Percentiles rank a stretch among this genome's conserved stretches.
phyloP scores from a whole-genome alignment of 768 basidiomycete species.

The Cystoderma amianthinum region DNA sequence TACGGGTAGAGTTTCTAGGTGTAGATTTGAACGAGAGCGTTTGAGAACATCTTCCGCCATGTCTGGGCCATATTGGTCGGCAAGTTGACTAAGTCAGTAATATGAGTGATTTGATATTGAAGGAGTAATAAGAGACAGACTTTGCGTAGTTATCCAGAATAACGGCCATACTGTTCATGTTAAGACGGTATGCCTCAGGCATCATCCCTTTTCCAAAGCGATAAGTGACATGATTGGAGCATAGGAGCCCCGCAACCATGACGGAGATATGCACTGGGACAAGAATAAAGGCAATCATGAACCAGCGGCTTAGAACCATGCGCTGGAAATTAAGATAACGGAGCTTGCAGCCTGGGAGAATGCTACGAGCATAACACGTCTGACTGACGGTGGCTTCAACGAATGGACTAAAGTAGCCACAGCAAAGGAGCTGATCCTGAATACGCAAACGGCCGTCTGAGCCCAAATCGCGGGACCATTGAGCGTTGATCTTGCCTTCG shows the following conservation, averaged over 20 bases:
- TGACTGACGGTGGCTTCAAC: constrained; percentile 71
- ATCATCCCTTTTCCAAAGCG: constrained; percentile 86
- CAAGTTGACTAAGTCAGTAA: constrained; percentile 47
- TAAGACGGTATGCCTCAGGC: constrained; percentile 76
- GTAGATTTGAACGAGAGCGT: constrained; percentile 49
- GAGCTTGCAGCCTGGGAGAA: constrained; percentile 70
- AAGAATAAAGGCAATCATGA: constrained; percentile 51
- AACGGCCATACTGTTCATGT: constrained; percentile 67
- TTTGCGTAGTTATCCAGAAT: constrained; percentile 83
- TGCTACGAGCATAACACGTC: constrained; percentile 65
- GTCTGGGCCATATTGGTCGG: constrained; percentile 64
- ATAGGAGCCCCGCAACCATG: constrained; percentile 60
- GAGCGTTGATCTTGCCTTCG: constrained; percentile 71
- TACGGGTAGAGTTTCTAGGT: constrained; percentile 23
- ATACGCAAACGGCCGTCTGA: constrained; percentile 53
- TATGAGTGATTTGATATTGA: constrained; percentile 1
- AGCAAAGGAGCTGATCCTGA: constrained; percentile 70
- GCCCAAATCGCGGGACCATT: constrained; percentile 62
- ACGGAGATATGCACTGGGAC: constrained; percentile 62
- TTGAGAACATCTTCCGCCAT: constrained; percentile 53
- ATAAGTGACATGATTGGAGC: constrained; percentile 81
- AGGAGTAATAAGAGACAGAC: constrained; percentile 27
- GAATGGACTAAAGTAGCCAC: constrained; percentile 77
- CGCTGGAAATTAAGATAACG: constrained; percentile 54
- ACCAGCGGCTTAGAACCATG: constrained; percentile 53